These are phyloP conservation scores for Parasarocladium wereldwijsianum DNA, from an alignment of 2,329 filamentous ascomycete species.

Conservation along the genomic window DNA sequence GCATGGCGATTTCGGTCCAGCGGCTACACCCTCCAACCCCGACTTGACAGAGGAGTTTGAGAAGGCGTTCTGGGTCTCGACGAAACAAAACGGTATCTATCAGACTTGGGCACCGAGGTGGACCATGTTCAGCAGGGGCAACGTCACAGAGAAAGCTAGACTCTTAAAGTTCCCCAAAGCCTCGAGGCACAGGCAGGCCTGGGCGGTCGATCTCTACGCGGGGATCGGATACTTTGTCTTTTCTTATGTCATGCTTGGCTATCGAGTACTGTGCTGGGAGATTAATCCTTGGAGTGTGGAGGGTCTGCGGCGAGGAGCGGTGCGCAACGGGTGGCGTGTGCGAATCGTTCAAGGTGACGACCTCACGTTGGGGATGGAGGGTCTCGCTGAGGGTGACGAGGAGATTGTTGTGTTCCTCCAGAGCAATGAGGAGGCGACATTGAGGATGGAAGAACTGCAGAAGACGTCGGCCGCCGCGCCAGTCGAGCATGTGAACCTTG, in stretches of 20 bases:
- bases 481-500: constrained; percentile 48
- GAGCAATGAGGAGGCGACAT: constrained; percentile 43
- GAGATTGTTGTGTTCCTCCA: constrained; percentile 55
- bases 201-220: constrained; percentile 71
- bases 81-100: constrained; percentile 62
- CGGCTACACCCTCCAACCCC: constrained; percentile 9
- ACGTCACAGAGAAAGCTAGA: constrained; percentile 75
- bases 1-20: constrained; percentile 58
- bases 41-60: constrained; percentile 40
- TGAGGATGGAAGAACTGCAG: constrained; percentile 23
- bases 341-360: constrained; percentile 32
- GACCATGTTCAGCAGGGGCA: constrained; percentile 91
- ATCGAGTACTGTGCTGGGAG: constrained; percentile 75
- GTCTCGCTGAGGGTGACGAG: constrained; percentile 27
- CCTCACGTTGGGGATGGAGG: constrained; percentile 20
- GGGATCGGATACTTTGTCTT: constrained; percentile 94
- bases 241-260: constrained; percentile 58
- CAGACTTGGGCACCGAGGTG: constrained; percentile 82
- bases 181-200: constrained; percentile 15
- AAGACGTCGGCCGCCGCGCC: constrained; percentile 18
- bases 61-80: constrained; percentile 62
- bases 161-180: constrained; percentile 39
- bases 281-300: constrained; percentile 81
- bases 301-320: constrained; percentile 61
- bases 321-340: constrained; percentile 51